Base-by-base conservation (phyloP, 129 eudicot genomes). In the Flaveria ramosissima region DNA sequence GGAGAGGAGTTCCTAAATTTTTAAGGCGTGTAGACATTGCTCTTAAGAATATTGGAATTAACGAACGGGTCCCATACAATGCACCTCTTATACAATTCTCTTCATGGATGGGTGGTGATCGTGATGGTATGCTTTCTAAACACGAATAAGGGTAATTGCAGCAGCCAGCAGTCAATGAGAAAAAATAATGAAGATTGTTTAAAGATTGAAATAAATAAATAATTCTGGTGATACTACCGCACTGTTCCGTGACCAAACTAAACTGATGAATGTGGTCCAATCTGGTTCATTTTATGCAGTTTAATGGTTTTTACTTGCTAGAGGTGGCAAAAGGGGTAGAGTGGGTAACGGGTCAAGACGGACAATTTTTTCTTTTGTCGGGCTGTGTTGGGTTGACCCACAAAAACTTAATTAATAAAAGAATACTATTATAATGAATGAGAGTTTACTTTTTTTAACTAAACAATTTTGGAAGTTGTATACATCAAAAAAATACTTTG, bases 51-150 rank as follows among this genome's bases (percentile, higher is more conserved):
- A 86, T 94, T 1, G 98, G 98, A 81, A 94, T 94, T 26, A 83
- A 91, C 71, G 98, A 94, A 73, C 96, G 98, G 0, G 88, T 94
- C 81, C 98, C 98, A n/a, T 94, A 94, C 81, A 94, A 89, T 80
- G 96, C 97, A 74, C 98, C 98, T 72, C 92, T 94, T 42, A 91
- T 94, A 67, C 98, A 94, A 64, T 94, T 94, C 83, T 94, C 98
- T n/a, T 94, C 98, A 53, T 94, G 98, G 98, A 94, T 91, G 98
- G 98, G 98, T 70, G 98, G 98, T 74, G 98, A 94, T 80, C 97
- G 98, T 78, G 98, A 94, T 80, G 98, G 98, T 94, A 87, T 24
- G 70, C 66, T 72, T 63, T 78, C 67, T 81, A n/a, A n/a, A 78
- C 63, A 70, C 14, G 11, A 6, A 39, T 15, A 59, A 23, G 12